phyloP scores from a whole-genome alignment of 306 rosid genomes.

The Quercus parvula region DNA sequence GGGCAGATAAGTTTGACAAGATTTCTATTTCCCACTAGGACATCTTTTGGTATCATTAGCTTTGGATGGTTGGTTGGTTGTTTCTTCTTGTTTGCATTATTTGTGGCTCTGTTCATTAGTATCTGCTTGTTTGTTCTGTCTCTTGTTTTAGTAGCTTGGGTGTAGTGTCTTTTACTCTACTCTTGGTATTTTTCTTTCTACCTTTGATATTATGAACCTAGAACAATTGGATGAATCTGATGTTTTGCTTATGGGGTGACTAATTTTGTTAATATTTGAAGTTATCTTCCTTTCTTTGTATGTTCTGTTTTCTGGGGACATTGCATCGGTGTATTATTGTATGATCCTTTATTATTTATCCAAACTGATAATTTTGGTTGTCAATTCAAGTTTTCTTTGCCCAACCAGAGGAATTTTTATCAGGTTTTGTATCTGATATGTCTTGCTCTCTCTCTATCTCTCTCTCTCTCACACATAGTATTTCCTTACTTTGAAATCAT shows the following conservation, averaged over 20 bases:
- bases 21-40: constrained; percentile 53
- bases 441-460: no score
- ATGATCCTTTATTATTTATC: no score
- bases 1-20: constrained; percentile 53
- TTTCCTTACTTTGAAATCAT: no score
- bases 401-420: no score
- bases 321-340: background rate
- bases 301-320: background rate
- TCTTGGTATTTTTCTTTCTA: constrained; percentile 31
- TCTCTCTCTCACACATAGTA: no score
- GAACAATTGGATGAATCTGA: constrained; percentile 49
- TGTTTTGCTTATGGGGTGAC: constrained; percentile 39
- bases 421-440: no score
- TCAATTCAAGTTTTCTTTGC: no score
- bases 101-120: constrained; percentile 46
- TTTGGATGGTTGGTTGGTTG: constrained; percentile 43
- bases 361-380: no score
- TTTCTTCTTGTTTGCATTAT: constrained; percentile 49
- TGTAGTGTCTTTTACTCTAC: constrained; percentile 40
- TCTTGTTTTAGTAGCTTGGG: constrained; percentile 42
- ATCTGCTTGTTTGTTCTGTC: constrained; percentile 52
- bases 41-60: constrained; percentile 53
- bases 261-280: constrained; percentile 35
- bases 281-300: background rate
- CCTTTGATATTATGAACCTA: constrained; percentile 31